Base-by-base conservation (phyloP, 129 eudicot genomes). In the Cynara cardunculus region DNA sequence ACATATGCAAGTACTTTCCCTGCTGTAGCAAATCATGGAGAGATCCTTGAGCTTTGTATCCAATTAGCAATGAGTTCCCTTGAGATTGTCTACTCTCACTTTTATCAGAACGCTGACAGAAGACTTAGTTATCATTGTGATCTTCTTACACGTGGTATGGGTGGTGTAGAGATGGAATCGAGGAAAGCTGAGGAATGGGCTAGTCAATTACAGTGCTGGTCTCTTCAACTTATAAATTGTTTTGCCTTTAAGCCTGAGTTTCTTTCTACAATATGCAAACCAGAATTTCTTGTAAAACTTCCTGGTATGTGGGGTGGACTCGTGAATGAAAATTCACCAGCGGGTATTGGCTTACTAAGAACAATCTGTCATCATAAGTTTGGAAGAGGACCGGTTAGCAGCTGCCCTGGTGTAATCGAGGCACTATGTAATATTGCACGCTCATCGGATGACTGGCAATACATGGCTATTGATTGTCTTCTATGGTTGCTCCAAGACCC, bases 271-370 rank as follows among this genome's bases (percentile, higher is more conserved):
- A 92, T 95, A 76, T 95, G 99, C 84, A 92, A 89, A 69, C 90
- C 90, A 12, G 99, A 95, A 69, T 95, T 95, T 86, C 86, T 95
- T 28, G 81, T 80, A 39, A 95, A 90, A 80, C 91, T 95, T 73
- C 99, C 99, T n/a, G 97, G 90, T 59, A 87, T 95, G 99, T 95
- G 99, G 99, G 99, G 99, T 72, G 99, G 99, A 25, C 99, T 95
- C 72, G 99, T 92, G 21, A 95, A 95, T 88, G 99, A 95, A 74
- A 95, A 90, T 77, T 95, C 99, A 49, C 99, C 99, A 10, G 99
- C 99, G 34, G 99, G 99, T 21, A 92, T 95, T 27, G 99, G 99
- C 31, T 83, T 95, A n/a, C 80, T 95, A 75, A 78, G 99, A 39
- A 95, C 99, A 26, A 95, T 95, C 25, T 95, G 99, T 78, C 96